Percentiles rank a stretch among this genome's conserved stretches.
These are phyloP conservation scores for Phaeoacremonium minimum DNA, from an alignment of 2,329 filamentous ascomycete genomes.

Conservation along the genomic window DNA sequence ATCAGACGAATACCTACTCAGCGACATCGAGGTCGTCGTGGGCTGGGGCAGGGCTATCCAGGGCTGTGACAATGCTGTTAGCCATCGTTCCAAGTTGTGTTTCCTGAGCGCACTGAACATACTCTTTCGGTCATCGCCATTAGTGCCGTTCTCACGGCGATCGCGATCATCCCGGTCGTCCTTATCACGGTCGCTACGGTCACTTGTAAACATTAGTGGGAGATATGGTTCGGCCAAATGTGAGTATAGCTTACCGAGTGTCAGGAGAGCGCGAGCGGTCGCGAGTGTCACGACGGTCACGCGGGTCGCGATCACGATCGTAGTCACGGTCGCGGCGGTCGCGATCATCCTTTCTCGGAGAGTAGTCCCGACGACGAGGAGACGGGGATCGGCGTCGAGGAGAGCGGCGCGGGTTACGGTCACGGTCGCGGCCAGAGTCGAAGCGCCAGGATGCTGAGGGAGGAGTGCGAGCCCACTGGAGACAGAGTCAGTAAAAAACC, in stretches of 20 bases:
- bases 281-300: slow-evolving; percentile 63
- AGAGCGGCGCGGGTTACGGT: slow-evolving; percentile 56
- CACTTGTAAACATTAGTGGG: too few relatives aligned
- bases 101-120: slow-evolving; percentile 21
- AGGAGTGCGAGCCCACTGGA: slow-evolving; percentile 96
- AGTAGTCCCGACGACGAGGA: slow-evolving; percentile 78
- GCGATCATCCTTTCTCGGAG: slow-evolving; percentile 84
- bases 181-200: slow-evolving; percentile 53
- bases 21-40: slow-evolving; percentile 96
- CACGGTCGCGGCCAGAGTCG: slow-evolving; percentile 80
- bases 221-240: too few relatives aligned
- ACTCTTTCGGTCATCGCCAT: slow-evolving; percentile 92
- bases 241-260: slow-evolving; percentile 45
- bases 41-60: slow-evolving; percentile 75
- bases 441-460: slow-evolving; percentile 98
- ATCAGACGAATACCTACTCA: slow-evolving; percentile 64
- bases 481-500: slow-evolving; percentile 6
- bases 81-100: slow-evolving; percentile 16
- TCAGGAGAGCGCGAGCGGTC: slow-evolving; percentile 74
- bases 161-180: slow-evolving; percentile 70
- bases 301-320: slow-evolving; percentile 69
- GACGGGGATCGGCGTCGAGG: slow-evolving; percentile 68
- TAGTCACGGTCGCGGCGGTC: slow-evolving; percentile 76
- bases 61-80: slow-evolving; percentile 30
- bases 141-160: slow-evolving; percentile 71